Conservation (phyloP, 2,329 filamentous ascomycete species). For the Curvularia sp. region DNA sequence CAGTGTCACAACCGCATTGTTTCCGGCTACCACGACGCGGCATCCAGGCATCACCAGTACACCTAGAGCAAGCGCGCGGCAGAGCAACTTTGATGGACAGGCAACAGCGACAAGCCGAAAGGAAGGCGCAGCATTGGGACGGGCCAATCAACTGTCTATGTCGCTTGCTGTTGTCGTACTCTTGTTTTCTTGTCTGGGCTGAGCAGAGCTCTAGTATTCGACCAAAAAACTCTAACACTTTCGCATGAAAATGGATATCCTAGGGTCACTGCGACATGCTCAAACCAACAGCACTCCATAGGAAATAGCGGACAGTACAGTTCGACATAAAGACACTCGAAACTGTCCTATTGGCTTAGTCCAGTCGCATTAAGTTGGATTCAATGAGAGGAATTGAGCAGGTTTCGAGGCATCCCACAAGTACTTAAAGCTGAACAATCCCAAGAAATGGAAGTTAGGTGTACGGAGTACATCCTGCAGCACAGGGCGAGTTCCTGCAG, state of each 20-base stretch:
- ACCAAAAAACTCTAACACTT: background rate
- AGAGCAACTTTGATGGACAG: conserved; percentile 19
- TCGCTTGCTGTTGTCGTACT: background rate
- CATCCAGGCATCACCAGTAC: conserved; percentile 13
- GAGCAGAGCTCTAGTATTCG: background rate
- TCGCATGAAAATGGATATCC: conserved; percentile 5
- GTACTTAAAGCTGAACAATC: conserved; percentile 3
- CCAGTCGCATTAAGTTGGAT: background rate
- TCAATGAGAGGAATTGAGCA: conserved; percentile 9
- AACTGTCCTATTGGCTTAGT: background rate
- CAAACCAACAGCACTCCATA: background rate
- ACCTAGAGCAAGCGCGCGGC: conserved; percentile 25
- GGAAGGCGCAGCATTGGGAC: conserved; percentile 7
- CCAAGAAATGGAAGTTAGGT: background rate
- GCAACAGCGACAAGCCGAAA: conserved; percentile 18
- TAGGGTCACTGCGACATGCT: background rate
- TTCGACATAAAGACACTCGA: no score
- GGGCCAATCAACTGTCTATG: background rate
- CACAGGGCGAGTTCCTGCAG: background rate
- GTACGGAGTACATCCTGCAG: background rate
- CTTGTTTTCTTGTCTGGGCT: background rate
- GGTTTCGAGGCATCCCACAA: background rate
- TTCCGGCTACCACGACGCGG: conserved; percentile 49
- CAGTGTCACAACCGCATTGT: conserved; percentile 45
- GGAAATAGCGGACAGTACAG: background rate